Evolutionary conservation across 2,329 filamentous ascomycete species (phyloP).

Genomic region (Claviceps spartinae): DNA sequence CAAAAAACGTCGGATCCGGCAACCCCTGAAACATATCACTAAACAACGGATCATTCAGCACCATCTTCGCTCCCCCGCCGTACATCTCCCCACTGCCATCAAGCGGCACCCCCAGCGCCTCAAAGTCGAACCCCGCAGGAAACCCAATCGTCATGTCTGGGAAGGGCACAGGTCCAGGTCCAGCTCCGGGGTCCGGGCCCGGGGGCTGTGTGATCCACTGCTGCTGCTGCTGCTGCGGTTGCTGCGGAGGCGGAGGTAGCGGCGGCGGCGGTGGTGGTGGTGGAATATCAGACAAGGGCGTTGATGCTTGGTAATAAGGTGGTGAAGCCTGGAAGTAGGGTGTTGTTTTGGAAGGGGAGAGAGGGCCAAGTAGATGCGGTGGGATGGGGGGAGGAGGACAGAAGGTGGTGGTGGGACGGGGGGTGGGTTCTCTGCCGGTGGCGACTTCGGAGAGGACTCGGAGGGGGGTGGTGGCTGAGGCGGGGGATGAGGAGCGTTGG

Average conservation of each 20-base stretch:
- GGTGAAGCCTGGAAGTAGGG: not conserved
- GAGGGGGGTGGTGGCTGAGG: conserved; percentile 35
- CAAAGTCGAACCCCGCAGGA: conserved; percentile 17
- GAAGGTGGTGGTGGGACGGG: conserved; percentile 6
- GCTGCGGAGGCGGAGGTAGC: too few species aligned
- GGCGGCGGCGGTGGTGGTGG: not conserved
- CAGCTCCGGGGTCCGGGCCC: not conserved
- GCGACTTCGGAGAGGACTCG: conserved; percentile 45
- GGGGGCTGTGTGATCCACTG: conserved; percentile 7
- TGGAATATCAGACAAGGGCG: not conserved
- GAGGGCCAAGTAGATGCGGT: conserved; percentile 4
- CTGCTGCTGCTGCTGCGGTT: not conserved
- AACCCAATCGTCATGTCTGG: conserved; percentile 11
- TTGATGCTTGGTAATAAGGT: not conserved
- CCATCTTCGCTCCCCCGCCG: conserved; percentile 21
- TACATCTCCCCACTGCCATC: conserved; percentile 15
- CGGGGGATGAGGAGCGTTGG: not conserved
- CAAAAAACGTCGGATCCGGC: conserved; percentile 21
- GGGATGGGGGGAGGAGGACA: conserved; percentile 10
- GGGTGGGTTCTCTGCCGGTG: conserved; percentile 25
- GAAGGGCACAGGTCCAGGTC: not conserved
- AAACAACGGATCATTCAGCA: conserved; percentile 28
- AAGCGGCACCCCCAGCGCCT: conserved; percentile 15
- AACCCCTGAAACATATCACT: conserved; percentile 23
- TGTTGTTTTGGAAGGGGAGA: not conserved